Conservation (phyloP, 352 stramenopile genomes). For the Phytophthora sojae region DNA sequence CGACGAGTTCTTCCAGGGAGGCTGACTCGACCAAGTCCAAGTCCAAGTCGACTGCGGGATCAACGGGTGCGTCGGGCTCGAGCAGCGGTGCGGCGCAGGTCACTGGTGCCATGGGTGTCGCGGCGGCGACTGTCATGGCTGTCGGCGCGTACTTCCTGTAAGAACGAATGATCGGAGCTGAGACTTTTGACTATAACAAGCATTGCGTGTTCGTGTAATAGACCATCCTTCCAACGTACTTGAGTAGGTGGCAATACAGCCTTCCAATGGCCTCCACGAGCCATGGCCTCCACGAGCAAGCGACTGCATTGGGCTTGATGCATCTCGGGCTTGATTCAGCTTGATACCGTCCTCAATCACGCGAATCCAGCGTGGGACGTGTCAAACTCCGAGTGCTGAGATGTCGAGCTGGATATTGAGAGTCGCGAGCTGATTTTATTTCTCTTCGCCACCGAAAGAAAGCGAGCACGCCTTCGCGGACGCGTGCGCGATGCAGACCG, state of each 20-base stretch:
- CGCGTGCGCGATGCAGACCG: slow-evolving; percentile 13
- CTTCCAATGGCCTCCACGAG: no score
- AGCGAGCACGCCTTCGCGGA: no score
- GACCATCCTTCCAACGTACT: no score
- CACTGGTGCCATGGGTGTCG: slow-evolving; percentile 1
- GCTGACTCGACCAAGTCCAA: background rate
- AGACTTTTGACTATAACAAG: background rate
- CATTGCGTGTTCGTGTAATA: no score
- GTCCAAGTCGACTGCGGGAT: background rate
- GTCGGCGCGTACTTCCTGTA: background rate
- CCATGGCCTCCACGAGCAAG: no score
- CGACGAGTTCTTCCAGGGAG: background rate
- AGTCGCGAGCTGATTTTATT: slow-evolving; percentile 14
- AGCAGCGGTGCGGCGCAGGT: slow-evolving; percentile 15
- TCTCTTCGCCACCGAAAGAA: background rate
- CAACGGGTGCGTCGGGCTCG: slow-evolving; percentile 5
- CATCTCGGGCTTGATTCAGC: background rate
- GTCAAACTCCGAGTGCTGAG: slow-evolving; percentile 26
- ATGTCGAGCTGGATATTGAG: background rate
- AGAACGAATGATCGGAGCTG: background rate
- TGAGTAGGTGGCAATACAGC: no score
- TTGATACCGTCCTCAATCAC: background rate
- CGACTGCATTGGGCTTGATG: background rate
- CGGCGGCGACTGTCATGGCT: background rate
- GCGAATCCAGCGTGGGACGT: slow-evolving; percentile 8